These are phyloP conservation scores for Gleditsia sinensis DNA, from an alignment of 306 rosid genomes.

Conservation along the genomic window DNA sequence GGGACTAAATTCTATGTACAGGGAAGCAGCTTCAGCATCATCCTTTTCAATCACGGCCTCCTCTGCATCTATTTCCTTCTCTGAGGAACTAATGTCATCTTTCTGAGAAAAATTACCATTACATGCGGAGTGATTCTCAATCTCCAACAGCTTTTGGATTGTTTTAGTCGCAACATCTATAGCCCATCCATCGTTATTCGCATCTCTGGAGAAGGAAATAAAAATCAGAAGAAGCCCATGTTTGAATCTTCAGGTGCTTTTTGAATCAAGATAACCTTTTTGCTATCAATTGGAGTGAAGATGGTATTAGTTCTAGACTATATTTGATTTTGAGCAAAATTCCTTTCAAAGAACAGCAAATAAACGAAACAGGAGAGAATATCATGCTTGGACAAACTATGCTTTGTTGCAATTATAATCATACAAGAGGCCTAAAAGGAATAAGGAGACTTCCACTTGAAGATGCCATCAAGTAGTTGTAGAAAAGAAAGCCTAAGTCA, in stretches of 20 bases:
- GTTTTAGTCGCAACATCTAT: slow-evolving; percentile 48
- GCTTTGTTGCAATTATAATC: background rate
- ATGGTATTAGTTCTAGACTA: background rate
- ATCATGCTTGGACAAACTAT: background rate
- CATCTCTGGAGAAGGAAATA: slow-evolving; percentile 43
- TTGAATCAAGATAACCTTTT: background rate
- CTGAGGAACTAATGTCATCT: slow-evolving; percentile 31
- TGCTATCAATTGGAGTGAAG: background rate
- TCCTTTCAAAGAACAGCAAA: no score
- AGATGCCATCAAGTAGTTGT: no score
- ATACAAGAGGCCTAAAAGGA: no score
- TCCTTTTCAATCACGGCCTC: slow-evolving; percentile 33
- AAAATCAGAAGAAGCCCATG: background rate
- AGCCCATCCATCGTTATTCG: slow-evolving; percentile 48
- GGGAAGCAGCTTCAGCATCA: slow-evolving; percentile 31
- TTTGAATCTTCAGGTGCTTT: background rate
- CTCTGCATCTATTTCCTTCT: slow-evolving; percentile 4
- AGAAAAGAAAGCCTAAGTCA: no score
- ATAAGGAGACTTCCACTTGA: no score
- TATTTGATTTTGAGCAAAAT: no score
- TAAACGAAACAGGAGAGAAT: no score
- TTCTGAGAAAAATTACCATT: slow-evolving; percentile 23
- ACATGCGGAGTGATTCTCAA: slow-evolving; percentile 41
- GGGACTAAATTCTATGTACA: slow-evolving; percentile 25
- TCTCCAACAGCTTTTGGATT: slow-evolving; percentile 57